Evolutionary conservation across 1,284 basidiomycete genomes (phyloP).

Genomic region (Cutaneotrichosporon daszewskae): DNA sequence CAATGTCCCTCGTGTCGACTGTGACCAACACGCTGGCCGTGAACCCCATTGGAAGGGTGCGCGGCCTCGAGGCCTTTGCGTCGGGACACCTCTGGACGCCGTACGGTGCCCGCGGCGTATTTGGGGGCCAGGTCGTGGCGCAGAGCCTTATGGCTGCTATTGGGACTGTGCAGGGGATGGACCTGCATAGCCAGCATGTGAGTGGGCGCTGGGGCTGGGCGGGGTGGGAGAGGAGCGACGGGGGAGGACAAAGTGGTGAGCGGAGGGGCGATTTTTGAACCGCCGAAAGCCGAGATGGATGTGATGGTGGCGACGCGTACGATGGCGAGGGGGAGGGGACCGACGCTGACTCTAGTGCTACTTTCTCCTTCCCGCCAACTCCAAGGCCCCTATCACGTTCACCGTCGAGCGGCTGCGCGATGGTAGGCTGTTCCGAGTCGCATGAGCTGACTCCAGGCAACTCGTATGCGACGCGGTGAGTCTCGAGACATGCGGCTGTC

Average conservation of each 20-base stretch:
- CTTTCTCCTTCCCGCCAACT: too few relatives aligned
- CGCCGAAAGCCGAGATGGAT: too few relatives aligned
- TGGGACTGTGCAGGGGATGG: slow-evolving; percentile 63
- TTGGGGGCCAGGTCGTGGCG: slow-evolving; percentile 80
- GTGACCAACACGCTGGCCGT: slow-evolving; percentile 17
- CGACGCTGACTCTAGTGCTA: slow-evolving; percentile 53
- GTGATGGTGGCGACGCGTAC: background rate
- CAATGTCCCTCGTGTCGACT: slow-evolving; percentile 12
- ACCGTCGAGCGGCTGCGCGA: slow-evolving; percentile 78
- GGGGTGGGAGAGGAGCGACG: too few relatives aligned
- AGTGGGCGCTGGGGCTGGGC: too few relatives aligned
- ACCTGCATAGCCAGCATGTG: slow-evolving; percentile 59
- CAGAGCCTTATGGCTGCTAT: slow-evolving; percentile 76
- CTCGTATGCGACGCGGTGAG: slow-evolving; percentile 29
- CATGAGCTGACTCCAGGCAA: slow-evolving; percentile 1
- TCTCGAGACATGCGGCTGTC: background rate
- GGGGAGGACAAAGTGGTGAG: too few relatives aligned
- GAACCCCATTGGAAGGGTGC: slow-evolving; percentile 8
- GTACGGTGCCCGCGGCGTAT: slow-evolving; percentile 65
- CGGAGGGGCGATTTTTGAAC: too few relatives aligned
- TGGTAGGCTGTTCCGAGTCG: slow-evolving; percentile 27
- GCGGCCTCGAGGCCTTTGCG: slow-evolving; percentile 51
- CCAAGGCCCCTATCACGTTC: slow-evolving; percentile 73
- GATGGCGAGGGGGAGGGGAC: too few relatives aligned
- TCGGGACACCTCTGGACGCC: slow-evolving; percentile 69